Evolutionary conservation across 2,329 filamentous ascomycete genomes (phyloP), one percentile per base, ranked within the genome.

Genomic region (Spiromastix sp.): DNA sequence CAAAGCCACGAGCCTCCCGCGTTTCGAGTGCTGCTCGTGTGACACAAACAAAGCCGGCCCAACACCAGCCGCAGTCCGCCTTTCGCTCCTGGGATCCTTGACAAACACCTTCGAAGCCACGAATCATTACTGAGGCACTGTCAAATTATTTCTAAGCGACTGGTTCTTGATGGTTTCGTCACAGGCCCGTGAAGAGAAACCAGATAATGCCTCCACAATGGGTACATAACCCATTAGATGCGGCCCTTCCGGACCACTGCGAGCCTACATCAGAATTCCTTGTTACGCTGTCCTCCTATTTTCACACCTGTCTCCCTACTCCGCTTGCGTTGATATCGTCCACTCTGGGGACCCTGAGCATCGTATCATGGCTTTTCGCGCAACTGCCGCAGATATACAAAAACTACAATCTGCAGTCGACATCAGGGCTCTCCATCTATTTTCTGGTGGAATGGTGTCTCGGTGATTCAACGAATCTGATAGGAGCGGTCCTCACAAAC

Each of bases 351-450:
- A 68, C 65, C 0, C 59, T 76, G 41, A 79, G 74, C 48, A 81
- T 81, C 41, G 46, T 77, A 33, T 72, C 76, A 28, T 81, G 77
- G 77, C 66, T 81, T 2, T 81, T 79, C 50, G 77, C 77, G 9
- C 77, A 81, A 52, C 60, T 81, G 18, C 77, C 77, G 2, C 77
- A 81, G 48, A 79, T 81, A 42, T 77, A 73, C 59, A 80, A 80
- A 60, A 81, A 81, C 50, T 74, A 74, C 50, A 64, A 65, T 34
- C 54, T 79, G 13, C 67, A 76, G 48, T 79, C 75, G 9, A 79
- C 77, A 0, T 75, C 75, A 1, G 77, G 77, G 0, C 52, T 81
- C 24, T 79, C 74, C 4, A 69, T 77, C 39, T 77, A 72, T 51
- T 81, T 81, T 52, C 57, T 81, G 31, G 61, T 71, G 2, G 76